phyloP scores from a whole-genome alignment of 306 rosid genomes.

The Quercus suber region DNA sequence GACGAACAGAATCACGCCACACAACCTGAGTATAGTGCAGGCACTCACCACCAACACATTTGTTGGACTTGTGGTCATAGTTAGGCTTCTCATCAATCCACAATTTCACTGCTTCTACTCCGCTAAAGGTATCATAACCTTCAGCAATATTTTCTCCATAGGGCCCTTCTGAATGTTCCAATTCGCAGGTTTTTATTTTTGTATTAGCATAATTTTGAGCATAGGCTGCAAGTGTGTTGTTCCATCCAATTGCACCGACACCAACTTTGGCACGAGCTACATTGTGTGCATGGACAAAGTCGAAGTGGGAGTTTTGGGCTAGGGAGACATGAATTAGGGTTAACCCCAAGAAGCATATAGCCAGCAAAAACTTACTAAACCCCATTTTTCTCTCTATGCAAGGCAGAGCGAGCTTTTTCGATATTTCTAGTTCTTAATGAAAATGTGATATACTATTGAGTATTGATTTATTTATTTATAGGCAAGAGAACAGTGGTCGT shows the following conservation, averaged over 20 bases:
- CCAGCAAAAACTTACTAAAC: neutral
- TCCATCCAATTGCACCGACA: conserved; percentile 52
- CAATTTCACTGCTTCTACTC: conserved; percentile 39
- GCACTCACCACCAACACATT: neutral
- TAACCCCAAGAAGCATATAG: neutral
- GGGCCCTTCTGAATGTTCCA: conserved; percentile 63
- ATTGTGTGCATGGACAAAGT: conserved; percentile 54
- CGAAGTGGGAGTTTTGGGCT: conserved; percentile 30
- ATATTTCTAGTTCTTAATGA: neutral
- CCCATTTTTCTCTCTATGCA: neutral
- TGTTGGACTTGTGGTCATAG: conserved; percentile 26
- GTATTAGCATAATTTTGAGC: conserved; percentile 51
- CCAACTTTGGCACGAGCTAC: conserved; percentile 53
- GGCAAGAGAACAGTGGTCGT: no score
- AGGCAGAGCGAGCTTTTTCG: neutral
- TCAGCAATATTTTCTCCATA: conserved; percentile 60
- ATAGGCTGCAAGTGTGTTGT: conserved; percentile 39
- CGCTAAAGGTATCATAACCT: conserved; percentile 36
- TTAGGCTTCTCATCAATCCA: conserved; percentile 57
- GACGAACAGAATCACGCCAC: neutral
- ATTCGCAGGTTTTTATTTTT: conserved; percentile 30
- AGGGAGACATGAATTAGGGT: conserved; percentile 1
- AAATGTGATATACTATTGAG: neutral
- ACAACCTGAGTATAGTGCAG: conserved; percentile 28
- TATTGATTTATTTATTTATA: neutral